Evolutionary conservation across 2,329 filamentous ascomycete genomes (phyloP), one percentile per base, ranked within the genome.

Genomic region (Trichoderma citrinoviride): DNA sequence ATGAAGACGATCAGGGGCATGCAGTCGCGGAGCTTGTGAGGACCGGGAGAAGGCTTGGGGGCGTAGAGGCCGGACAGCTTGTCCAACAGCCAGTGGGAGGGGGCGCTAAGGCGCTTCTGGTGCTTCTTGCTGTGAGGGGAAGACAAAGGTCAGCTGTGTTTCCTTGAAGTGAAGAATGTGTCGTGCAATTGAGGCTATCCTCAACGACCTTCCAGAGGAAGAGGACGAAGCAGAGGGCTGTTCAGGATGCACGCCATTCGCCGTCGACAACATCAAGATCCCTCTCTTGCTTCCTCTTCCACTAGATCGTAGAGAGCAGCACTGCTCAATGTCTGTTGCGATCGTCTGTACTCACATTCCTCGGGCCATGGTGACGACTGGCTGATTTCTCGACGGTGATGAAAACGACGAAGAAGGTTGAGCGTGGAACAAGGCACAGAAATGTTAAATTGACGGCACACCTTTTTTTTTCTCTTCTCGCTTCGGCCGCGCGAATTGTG

Each of bases 71-170:
- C 95, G 82, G 93, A 97, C 80, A 99, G 88, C 85, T 99, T 99
- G 92, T 99, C 95, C 82, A 99, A 87, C 81, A 99, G 92, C 95
- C 95, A 99, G 90, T 98, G 95, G 82, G 91, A 96, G 80, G 95
- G 95, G 81, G 95, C 95, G 85, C 91, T 95, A 81, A 98, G 88
- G 87, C 95, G 93, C 93, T 99, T 98, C 85, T 98, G 94, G 86
- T 99, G 95, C 91, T 97, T 97, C 89, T 95, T 96, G 84, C 90
- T 93, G 78, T 77, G 72, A 49, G 25, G 15, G 21, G 12, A 46
- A 52, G 19, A 23, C 23, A 27, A 41, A 73, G 73, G 79, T 74
- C 73, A 78, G 72, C 69, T n/a, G 33, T 29, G 29, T 15, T 60
- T 37, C 40, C n/a, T 19, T 41, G 17, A 4, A 41, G 23, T 27